A percentile compares a stretch with the other conserved stretches of the same genome.
These are phyloP conservation scores for Cordyceps cicadae DNA, from an alignment of 2,329 filamentous ascomycete species.

Conservation along the genomic window DNA sequence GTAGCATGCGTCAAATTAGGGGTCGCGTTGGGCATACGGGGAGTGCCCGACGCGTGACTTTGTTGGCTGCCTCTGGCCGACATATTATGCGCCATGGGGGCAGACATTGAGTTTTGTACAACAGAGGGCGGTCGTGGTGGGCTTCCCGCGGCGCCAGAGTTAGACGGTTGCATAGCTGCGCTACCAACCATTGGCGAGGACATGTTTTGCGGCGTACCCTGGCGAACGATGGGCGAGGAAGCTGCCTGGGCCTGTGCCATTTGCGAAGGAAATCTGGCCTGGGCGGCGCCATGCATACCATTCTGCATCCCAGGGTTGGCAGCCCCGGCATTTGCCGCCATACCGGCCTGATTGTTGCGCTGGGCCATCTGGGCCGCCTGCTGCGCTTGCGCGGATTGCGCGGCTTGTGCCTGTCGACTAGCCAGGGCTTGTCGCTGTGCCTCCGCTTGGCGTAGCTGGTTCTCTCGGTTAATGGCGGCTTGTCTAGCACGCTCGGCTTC, in stretches of 20 bases:
- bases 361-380: constrained; percentile 23
- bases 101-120: constrained; percentile 53
- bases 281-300: constrained; percentile 28
- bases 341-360: constrained; percentile 30
- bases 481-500: constrained; percentile 34
- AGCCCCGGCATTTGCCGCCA: constrained; percentile 28
- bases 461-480: constrained; percentile 26
- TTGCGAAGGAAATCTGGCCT: constrained; percentile 43
- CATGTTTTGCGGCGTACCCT: constrained; percentile 56
- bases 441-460: constrained; percentile 30
- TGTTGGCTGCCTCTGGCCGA: constrained; percentile 57
- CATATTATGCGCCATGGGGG: constrained; percentile 55
- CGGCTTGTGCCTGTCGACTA: constrained; percentile 24
- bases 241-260: constrained; percentile 51
- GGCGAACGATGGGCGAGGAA: constrained; percentile 58
- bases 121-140: constrained; percentile 59
- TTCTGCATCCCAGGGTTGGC: constrained; percentile 27
- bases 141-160: constrained; percentile 60
- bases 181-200: constrained; percentile 58
- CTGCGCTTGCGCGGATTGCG: constrained; percentile 8
- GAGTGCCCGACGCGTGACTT: constrained; percentile 56
- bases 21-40: constrained; percentile 52
- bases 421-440: constrained; percentile 28
- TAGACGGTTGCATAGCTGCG: constrained; percentile 56
- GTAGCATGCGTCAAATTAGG: constrained; percentile 54